Evolutionary conservation across 2,329 filamentous ascomycete genomes (phyloP), one percentile per base, ranked within the genome.

Genomic region (Monilinia polystroma): DNA sequence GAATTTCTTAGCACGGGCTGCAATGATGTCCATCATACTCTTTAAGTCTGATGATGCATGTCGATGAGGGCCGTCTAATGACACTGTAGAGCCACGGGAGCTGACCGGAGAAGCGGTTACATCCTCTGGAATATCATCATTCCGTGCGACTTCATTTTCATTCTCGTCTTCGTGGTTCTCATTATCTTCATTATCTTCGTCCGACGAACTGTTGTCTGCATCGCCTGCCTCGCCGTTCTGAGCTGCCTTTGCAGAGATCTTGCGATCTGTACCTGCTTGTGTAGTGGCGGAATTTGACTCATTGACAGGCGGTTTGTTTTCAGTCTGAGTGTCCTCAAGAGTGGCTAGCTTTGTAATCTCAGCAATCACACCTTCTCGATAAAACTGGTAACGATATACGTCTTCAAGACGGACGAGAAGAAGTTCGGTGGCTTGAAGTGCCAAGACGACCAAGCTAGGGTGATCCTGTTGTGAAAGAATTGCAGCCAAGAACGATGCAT

Each of bases 391-490:
- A 35, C 92, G 89, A 76, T 99, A 99, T 41, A 98, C 91, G 29
- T 89, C 84, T 70, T 93, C 92, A 7, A 99, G 81, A 23, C 96
- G 88, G 73, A 88, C 89, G 68, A 97, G 84, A 0, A 99, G 84
- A 7, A 99, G 82, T 77, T 97, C 93, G 0, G 94, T 91, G 49
- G 93, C 94, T 75, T 97, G 92, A 20, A 99, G 81, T 23, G 92
- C 94, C 71, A 89, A 90, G 69, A 93, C 91, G 12, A 98, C 93
- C 6, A 99, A 82, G 2, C 89, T 89, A 0, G 92, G 86, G 72
- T 99, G 93, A 73, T 99, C 96, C 76, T 97, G 90, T 74, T 99
- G 95, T 0, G 94, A 97, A 23, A 99, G 81, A 68, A 99, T 99
- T 0, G 94, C 93, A 2, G 95, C 95, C 41, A 99, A 80, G 76